phyloP scores from a whole-genome alignment of 2,329 filamentous ascomycete species.

The Diplocarpon rosae region DNA sequence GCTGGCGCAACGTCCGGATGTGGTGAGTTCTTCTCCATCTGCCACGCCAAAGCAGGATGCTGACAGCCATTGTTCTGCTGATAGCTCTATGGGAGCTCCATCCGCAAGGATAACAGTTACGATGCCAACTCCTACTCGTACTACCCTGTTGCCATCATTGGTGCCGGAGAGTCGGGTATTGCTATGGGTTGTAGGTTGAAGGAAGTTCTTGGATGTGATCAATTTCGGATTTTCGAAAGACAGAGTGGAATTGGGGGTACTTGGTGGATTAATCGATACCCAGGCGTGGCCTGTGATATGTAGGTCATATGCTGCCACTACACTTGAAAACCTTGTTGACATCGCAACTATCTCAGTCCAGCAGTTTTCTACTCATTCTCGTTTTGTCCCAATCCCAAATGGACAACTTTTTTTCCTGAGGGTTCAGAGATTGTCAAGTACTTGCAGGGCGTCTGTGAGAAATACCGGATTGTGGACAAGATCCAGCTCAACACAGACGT shows the following conservation, averaged over 20 bases:
- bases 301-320: conserved; percentile 16
- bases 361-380: conserved; percentile 47
- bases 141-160: conserved; percentile 39
- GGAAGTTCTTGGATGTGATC: conserved; percentile 40
- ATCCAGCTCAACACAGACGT: conserved; percentile 48
- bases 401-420: conserved; percentile 45
- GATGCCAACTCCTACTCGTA: conserved; percentile 29
- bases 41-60: not conserved
- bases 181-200: conserved; percentile 47
- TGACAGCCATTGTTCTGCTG: not conserved
- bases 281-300: conserved; percentile 41
- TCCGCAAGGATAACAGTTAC: conserved; percentile 31
- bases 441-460: conserved; percentile 40
- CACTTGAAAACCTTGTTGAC: too few relatives aligned
- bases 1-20: conserved; percentile 1
- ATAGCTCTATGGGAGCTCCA: conserved; percentile 25
- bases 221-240: conserved; percentile 47
- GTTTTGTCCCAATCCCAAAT: conserved; percentile 48
- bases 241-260: conserved; percentile 40
- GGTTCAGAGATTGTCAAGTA: conserved; percentile 49
- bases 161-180: conserved; percentile 48
- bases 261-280: conserved; percentile 51
- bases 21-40: conserved; percentile 4
- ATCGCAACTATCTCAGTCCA: conserved; percentile 30
- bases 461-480: conserved; percentile 44